These are phyloP conservation scores for Withania somnifera DNA, from an alignment of 305 asterid species.

Conservation along the genomic window DNA sequence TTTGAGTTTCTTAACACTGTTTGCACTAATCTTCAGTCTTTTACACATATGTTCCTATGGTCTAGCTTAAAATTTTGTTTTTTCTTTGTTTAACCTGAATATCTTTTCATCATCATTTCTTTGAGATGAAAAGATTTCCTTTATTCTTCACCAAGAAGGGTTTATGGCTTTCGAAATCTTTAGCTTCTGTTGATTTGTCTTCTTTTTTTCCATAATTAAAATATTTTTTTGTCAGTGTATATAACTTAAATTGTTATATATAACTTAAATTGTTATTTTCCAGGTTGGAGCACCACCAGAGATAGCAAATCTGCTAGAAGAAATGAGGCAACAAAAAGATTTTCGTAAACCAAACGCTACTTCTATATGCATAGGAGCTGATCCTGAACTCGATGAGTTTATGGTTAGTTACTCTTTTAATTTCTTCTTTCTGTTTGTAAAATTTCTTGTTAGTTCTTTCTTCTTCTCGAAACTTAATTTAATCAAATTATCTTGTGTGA, in stretches of 20 bases:
- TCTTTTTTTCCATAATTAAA: not conserved
- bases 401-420: constrained; percentile 34
- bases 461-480: not conserved
- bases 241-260: not conserved
- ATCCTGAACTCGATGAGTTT: constrained; percentile 80
- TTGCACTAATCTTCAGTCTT: not conserved
- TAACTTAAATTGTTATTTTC: no score
- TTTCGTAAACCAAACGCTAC: constrained; percentile 14
- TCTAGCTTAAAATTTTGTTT: not conserved
- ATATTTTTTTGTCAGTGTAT: not conserved
- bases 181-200: not conserved
- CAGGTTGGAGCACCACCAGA: constrained; percentile 90
- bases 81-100: not conserved
- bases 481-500: not conserved
- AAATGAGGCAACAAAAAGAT: constrained; percentile 41
- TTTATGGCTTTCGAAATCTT: not conserved
- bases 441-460: not conserved
- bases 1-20: not conserved
- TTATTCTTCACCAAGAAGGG: not conserved
- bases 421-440: not conserved
- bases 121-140: not conserved
- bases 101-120: not conserved
- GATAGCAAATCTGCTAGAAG: constrained; percentile 51
- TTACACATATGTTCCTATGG: no score
- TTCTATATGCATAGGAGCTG: constrained; percentile 48